Evolutionary conservation across 306 rosid genomes (phyloP).

Genomic region (Prosopis cineraria): DNA sequence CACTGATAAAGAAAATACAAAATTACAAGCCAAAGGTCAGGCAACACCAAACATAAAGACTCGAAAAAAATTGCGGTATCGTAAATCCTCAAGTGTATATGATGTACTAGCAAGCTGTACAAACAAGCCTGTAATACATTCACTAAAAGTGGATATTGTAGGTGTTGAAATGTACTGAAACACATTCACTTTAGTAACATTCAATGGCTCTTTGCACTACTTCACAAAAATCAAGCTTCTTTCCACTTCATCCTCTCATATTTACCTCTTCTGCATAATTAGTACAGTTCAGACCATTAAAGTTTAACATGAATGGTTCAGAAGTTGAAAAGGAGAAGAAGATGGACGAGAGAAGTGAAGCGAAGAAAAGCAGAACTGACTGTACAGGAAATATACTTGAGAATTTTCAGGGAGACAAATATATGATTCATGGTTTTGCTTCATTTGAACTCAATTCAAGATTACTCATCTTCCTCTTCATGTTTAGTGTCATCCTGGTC

Average conservation of each 20-base stretch:
- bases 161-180: not conserved
- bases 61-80: not conserved
- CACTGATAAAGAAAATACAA: not conserved
- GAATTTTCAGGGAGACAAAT: not conserved
- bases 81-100: not conserved
- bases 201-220: not conserved
- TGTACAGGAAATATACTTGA: not conserved
- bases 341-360: not conserved
- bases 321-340: not conserved
- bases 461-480: not conserved
- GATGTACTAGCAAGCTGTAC: not conserved
- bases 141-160: not conserved
- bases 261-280: not conserved
- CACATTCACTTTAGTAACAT: not conserved
- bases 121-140: not conserved
- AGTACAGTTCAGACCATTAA: not conserved
- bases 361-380: not conserved
- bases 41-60: not conserved
- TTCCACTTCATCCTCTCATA: not conserved
- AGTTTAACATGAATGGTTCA: not conserved
- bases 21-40: not conserved
- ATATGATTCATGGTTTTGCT: not conserved
- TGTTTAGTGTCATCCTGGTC: not conserved
- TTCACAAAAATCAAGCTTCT: not conserved
- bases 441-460: slow-evolving; percentile 33